A percentile compares a stretch with the other conserved stretches of the same genome.
phyloP scores from a whole-genome alignment of 306 rosid genomes.

The Cicer chorassanicum region DNA sequence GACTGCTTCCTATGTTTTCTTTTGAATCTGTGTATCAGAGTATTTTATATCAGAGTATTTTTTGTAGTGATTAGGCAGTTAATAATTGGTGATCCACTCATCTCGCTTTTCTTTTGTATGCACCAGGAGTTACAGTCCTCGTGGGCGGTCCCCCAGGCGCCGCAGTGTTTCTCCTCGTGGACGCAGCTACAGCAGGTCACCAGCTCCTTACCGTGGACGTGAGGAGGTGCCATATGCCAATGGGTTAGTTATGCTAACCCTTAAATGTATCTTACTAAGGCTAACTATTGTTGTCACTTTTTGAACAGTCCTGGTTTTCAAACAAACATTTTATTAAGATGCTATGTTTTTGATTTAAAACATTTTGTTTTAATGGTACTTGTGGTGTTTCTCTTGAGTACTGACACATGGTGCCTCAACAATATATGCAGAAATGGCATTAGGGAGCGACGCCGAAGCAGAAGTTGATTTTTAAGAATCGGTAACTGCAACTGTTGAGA shows the following conservation, averaged over 20 bases:
- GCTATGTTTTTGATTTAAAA: not conserved
- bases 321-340: not conserved
- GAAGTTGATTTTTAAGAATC: conserved; percentile 64
- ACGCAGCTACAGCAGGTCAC: conserved; percentile 91
- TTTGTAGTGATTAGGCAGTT: not conserved
- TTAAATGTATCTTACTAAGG: not conserved
- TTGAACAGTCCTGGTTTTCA: not conserved
- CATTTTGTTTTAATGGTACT: not conserved
- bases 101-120: conserved; percentile 15
- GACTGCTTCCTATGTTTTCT: conserved; percentile 6
- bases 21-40: not conserved
- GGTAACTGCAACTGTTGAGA: conserved; percentile 47
- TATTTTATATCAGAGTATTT: not conserved
- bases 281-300: not conserved
- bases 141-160: conserved; percentile 88
- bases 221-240: conserved; percentile 91
- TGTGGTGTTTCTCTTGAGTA: not conserved
- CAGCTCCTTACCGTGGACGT: conserved; percentile 85
- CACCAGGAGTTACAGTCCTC: conserved; percentile 91
- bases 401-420: conserved; percentile 40
- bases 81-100: not conserved
- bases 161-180: conserved; percentile 94
- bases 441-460: conserved; percentile 90
- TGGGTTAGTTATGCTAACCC: conserved; percentile 60
- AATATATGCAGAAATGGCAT: conserved; percentile 75